These are phyloP conservation scores for Bigelowiella natans DNA, from an alignment of 78 protist genomes.

Conservation along the genomic window DNA sequence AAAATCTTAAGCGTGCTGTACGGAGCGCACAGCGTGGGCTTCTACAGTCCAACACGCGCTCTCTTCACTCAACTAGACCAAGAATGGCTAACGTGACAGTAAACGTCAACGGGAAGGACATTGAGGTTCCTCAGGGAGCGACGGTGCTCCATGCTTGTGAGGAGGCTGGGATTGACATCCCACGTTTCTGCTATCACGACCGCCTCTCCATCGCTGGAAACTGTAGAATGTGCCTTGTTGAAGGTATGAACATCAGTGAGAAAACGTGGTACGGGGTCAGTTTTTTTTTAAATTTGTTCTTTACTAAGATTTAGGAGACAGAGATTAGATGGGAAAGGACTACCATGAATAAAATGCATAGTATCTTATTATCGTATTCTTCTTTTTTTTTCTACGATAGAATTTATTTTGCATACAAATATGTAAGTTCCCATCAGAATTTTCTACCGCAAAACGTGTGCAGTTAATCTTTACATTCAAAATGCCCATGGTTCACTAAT, in stretches of 20 bases:
- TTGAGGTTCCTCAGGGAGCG: constrained; percentile 6
- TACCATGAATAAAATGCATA: too few species aligned
- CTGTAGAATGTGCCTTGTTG: constrained; percentile 80
- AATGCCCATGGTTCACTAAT: background rate
- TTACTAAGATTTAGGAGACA: too few species aligned
- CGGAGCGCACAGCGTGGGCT: background rate
- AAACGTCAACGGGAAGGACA: background rate
- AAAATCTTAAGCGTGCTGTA: background rate
- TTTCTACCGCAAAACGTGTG: background rate
- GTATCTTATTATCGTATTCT: too few species aligned
- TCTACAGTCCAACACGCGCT: background rate
- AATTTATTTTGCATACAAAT: background rate
- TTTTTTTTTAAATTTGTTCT: too few species aligned
- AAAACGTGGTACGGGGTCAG: too few species aligned
- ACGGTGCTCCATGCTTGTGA: constrained; percentile 17
- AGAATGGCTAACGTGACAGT: background rate
- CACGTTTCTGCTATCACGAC: constrained; percentile 77
- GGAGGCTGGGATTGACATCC: constrained; percentile 48
- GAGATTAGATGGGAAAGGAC: too few species aligned
- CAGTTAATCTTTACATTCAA: background rate
- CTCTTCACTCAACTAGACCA: background rate
- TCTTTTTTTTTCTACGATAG: too few species aligned
- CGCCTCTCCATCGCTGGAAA: constrained; percentile 71
- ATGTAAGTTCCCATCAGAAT: background rate
- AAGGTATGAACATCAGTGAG: too few species aligned